Conservation (phyloP, 2,329 filamentous ascomycete species). For the Xylariales sp. region DNA sequence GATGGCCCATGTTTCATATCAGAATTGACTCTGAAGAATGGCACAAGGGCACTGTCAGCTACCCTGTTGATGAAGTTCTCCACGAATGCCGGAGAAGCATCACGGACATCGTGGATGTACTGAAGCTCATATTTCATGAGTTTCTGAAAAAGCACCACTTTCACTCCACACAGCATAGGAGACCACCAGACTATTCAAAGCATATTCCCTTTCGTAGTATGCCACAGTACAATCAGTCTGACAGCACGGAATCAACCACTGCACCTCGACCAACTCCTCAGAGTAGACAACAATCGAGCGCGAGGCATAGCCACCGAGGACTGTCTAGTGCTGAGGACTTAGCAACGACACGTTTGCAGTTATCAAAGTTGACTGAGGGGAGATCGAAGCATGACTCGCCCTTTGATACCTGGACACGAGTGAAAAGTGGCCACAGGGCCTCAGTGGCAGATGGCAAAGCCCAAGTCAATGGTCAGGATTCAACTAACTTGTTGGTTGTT, state of each 20-base stretch:
- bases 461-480: too few relatives aligned
- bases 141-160: constrained; percentile 75
- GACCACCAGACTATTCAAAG: too few relatives aligned
- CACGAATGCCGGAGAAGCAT: constrained; percentile 44
- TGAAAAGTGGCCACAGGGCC: constrained; percentile 28
- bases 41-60: constrained; percentile 8
- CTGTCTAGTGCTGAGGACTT: constrained; percentile 21
- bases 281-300: too few relatives aligned
- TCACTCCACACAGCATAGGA: too few relatives aligned
- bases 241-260: too few relatives aligned
- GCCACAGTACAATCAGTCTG: too few relatives aligned
- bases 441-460: too few relatives aligned
- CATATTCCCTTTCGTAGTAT: too few relatives aligned
- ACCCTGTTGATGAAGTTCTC: constrained; percentile 34
- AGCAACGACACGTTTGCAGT: constrained; percentile 26
- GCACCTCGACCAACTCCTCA: too few relatives aligned
- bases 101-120: constrained; percentile 56
- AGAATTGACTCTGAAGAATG: constrained; percentile 45
- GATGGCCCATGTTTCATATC: constrained; percentile 89
- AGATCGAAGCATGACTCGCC: constrained; percentile 21
- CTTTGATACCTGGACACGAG: constrained; percentile 30
- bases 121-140: constrained; percentile 64
- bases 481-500: too few relatives aligned
- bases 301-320: too few relatives aligned
- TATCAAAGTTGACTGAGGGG: constrained; percentile 32